Evolutionary conservation across 2,329 filamentous ascomycete genomes (phyloP), one percentile per base, ranked within the genome.

Genomic region (Spiromastix sp.): DNA sequence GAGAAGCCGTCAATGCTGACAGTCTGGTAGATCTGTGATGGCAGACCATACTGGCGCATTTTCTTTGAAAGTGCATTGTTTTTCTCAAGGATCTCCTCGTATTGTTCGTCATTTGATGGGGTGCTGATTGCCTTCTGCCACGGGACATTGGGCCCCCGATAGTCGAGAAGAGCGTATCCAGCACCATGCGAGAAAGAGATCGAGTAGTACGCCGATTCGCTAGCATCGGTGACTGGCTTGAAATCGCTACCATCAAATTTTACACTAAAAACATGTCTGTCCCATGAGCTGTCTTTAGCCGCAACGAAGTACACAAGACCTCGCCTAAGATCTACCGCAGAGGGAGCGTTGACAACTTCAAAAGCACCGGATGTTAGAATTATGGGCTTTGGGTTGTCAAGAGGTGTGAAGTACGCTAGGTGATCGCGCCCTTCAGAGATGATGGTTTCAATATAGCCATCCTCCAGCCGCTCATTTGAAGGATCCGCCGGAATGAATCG

Each of bases 391-490:
- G 81, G 67, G 47, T 79, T 87, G 48, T 96, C 83, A 34, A 96
- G 61, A 2, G 91, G 89, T 0, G 81, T 79, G 54, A 95, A 98
- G 61, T 96, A 96, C 0, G 82, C 91, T 33, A 98, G 66, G 49
- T 98, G 91, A 48, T 96, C 85, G 48, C 83, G 85, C 37, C 86
- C 80, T 13, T 93, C 74, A 51, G 93, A 70, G 37, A 96, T 81
- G 40, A 96, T 67, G 0, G 82, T 86, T 57, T 98, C 91, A 42
- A 98, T 79, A 51, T 98, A 98, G 15, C 91, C 91, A 57, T 95
- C 86, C 4, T 89, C 61, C 2, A 74, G 68, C 15, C 87, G 78
- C 10, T 83, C 84, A 42, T 83, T 85, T 8, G 63, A 57, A 15
- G 81, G 72, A 54, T 95, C 85, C 3, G 85, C 83, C 2, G 91